phyloP scores from a whole-genome alignment of 352 stramenopile genomes.

The Phytophthora hybrid region DNA sequence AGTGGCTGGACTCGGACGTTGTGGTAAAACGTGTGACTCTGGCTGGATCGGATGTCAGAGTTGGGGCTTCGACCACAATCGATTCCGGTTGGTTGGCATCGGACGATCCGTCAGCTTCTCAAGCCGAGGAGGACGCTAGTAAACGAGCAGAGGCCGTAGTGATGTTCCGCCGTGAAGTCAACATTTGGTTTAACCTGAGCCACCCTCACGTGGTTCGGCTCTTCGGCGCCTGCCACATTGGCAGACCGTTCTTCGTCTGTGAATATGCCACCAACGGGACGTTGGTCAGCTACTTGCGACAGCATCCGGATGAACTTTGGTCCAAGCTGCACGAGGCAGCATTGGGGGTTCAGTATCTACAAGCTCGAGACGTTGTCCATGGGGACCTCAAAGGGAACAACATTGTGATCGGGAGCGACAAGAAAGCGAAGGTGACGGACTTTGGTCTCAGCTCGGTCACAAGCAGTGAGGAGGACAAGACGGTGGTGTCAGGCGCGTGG shows the following conservation, averaged over 20 bases:
- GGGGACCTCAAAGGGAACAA: constrained; percentile 13
- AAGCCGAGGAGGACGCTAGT: neutral
- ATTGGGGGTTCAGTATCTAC: constrained; percentile 4
- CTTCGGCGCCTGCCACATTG: constrained; percentile 21
- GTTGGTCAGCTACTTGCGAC: constrained; percentile 10
- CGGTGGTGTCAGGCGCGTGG: neutral
- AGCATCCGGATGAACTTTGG: neutral
- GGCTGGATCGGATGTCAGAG: neutral
- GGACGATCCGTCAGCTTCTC: neutral
- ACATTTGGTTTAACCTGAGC: constrained; percentile 19
- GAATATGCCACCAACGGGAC: constrained; percentile 21
- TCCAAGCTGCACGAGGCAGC: neutral
- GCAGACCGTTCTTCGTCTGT: constrained; percentile 22
- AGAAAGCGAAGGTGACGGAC: constrained; percentile 11
- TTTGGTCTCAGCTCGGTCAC: constrained; percentile 1
- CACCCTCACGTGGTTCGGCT: constrained; percentile 19
- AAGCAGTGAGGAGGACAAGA: neutral
- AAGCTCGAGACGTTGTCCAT: constrained; percentile 10
- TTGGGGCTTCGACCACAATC: neutral
- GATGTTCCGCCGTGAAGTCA: constrained; percentile 19
- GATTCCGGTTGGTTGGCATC: neutral
- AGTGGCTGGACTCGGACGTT: constrained; percentile 10
- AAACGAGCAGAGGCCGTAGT: neutral
- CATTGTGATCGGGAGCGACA: constrained; percentile 14
- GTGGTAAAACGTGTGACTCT: constrained; percentile 2